Evolutionary conservation across 2,329 filamentous ascomycete genomes (phyloP), one percentile per base, ranked within the genome.

Genomic region (Sporothrix protearum): DNA sequence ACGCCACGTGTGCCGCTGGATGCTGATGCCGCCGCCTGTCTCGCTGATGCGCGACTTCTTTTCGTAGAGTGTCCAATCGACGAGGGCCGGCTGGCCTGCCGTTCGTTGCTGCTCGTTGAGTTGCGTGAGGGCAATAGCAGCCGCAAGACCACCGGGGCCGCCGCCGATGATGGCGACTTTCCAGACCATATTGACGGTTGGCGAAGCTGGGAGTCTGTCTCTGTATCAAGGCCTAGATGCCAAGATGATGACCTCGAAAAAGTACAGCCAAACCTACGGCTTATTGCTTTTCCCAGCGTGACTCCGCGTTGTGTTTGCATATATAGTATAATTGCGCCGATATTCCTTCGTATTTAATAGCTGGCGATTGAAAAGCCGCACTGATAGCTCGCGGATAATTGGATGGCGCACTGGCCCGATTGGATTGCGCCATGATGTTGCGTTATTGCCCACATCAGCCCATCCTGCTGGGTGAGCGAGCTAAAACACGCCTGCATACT

Each of bases 21-120:
- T 70, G 36, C 77, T 80, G 66, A 81, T 80, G n/a, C 80, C 80
- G 4, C 78, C 79, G 7, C 80, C 79, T 0, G 78, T 80, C 69
- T 81, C 80, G 25, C 80, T 80, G 70, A 81, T 78, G 33, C 78
- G 74, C 5, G 76, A 68, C 63, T 80, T 80, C 75, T 80, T 80
- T 71, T 81, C 79, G 70, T 80, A 81, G 3, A 81, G 67, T 3
- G 75, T 76, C 75, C 78, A 80, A 19, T 79, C 77, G n/a, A 80
- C 76, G 12, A 78, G 76, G 2, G 76, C 72, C 0, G 77, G 70
- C 47, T 75, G 76, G 10, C 74, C 73, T 2, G 42, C 22, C 2
- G 25, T 12, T 28, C 25, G 9, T 10, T 64, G 59, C 12, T 30
- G 55, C 33, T 66, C 69, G 36, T 73, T 73, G n/a, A 73, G 64